Base-by-base conservation (phyloP, 192 early-diverging fungal species). In the Phlyctochytrium bullatum region DNA sequence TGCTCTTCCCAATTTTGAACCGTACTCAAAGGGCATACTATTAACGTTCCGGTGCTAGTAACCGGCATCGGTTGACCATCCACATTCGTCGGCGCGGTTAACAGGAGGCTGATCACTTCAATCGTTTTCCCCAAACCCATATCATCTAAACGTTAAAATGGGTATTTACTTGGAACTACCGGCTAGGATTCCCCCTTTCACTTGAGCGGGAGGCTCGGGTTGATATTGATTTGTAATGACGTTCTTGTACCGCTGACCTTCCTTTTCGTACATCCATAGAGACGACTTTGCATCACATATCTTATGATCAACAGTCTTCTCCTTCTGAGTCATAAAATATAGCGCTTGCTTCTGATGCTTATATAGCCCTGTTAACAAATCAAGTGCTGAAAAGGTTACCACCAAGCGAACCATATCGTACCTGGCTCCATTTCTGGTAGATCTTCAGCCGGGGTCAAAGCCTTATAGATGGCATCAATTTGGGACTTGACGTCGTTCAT, bases 321-420 rank as follows among this genome's bases (percentile, higher is more conserved):
- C 93, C 23, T 90, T 83, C 61, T 90, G 77, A 34, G 85, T 59
- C 82, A 94, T 86, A 68, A 91, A 94, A 67, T 83, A 82, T 3
- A 94, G 82, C 1, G 90, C 93, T 71, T 94, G 93, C 61, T 87
- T 88, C 63, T 94, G 93, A 73, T 94, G 90, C 61, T 85, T 75
- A 56, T 88, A 88, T 78, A 94, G 70, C n/a, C 60, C 67, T 0
- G 93, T 80, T 20, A 64, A 36, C 14, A 86, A 36, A 1, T 56
- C n/a, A 28, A 29, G 32, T 65, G 80, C 79, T 76, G 40, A 14
- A 3, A 52, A 71, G 53, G 28, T 16, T 34, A 52, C 25, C 20
- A 53, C 23, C 6, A 50, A n/a, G 4, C 34, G n/a, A 64, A 64
- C 34, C 25, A 6, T 0, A 65, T 29, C 10, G 72, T 40, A 62